Base-by-base conservation (phyloP, 202 grass and related monocot species). In the Carex sylvatica region DNA sequence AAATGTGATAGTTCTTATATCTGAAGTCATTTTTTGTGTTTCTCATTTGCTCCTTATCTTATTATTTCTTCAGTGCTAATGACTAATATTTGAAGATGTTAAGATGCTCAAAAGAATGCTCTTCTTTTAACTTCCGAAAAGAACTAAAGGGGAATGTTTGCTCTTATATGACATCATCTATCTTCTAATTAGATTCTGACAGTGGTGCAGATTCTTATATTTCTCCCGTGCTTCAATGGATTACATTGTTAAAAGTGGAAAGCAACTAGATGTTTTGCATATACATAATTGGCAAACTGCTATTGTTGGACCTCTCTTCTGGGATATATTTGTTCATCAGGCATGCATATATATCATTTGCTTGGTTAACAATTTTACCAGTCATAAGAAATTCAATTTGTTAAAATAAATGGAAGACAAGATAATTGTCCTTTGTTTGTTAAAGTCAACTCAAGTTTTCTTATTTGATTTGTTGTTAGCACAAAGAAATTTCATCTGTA, bases 251-350 rank as follows among this genome's bases (percentile, higher is more conserved):
- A 89, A 92, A 89, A 84, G 84, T 74, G 90, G 87, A 83, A 92
- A 92, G 79, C 70, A 67, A 68, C 90, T 84, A 38, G 90, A 92
- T 49, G 61, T 92, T 75, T 85, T 92, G 61, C 90, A 92, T 63
- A 54, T 92, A 82, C 65, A 92, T 89, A 87, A 89, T 83, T 89
- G 87, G 87, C 83, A 92, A 87, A 92, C 90, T 89, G 82, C 90
- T 85, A 87, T 92, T 59, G 84, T 92, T 69, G 90, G 87, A 44
- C 90, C 87, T 0, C 82, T 92, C 61, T 92, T 92, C 78, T 92
- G 90, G 90, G 90, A 92, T 74, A 74, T 84, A 73, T 92, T 89
- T 85, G 90, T 88, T 83, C 87, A 87, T 36, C 90, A 92, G 87
- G 87, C 88, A 56, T 82, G 82, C 84, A 82, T 44, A 87, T 35